phyloP scores from a whole-genome alignment of 2,329 filamentous ascomycete genomes.

The Alternaria sp. region DNA sequence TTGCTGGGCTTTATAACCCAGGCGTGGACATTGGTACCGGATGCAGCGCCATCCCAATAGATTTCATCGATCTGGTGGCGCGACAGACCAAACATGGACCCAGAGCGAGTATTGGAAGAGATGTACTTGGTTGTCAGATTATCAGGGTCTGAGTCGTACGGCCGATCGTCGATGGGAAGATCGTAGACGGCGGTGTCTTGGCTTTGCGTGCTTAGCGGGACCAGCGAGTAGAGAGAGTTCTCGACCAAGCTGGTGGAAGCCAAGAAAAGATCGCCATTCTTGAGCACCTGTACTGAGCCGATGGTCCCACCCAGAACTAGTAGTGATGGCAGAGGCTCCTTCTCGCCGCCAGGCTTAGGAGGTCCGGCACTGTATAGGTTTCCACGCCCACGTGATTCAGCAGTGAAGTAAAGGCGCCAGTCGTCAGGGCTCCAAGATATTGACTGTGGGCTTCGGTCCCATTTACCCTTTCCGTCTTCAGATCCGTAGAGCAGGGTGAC shows the following conservation, averaged over 20 bases:
- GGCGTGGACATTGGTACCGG: constrained; percentile 69
- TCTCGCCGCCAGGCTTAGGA: constrained; percentile 14
- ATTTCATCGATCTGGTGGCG: constrained; percentile 69
- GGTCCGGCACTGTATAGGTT: constrained; percentile 58
- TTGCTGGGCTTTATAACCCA: constrained; percentile 68
- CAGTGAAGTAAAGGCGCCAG: constrained; percentile 70
- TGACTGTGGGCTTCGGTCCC: constrained; percentile 61
- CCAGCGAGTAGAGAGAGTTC: constrained; percentile 70
- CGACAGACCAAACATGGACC: constrained; percentile 70
- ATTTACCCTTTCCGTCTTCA: constrained; percentile 65
- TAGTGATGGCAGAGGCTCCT: constrained; percentile 28
- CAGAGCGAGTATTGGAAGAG: constrained; percentile 70
- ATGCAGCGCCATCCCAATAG: constrained; percentile 69
- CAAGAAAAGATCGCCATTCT: constrained; percentile 63
- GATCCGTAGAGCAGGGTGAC: constrained; percentile 66
- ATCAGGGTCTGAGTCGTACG: constrained; percentile 32
- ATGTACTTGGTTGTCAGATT: constrained; percentile 46
- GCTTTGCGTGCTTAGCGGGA: constrained; percentile 47
- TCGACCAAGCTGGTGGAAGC: constrained; percentile 74
- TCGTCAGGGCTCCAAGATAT: constrained; percentile 62
- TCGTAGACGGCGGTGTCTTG: constrained; percentile 22
- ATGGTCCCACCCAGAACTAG: constrained; percentile 44
- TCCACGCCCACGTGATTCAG: constrained; percentile 72
- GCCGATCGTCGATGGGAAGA: constrained; percentile 28
- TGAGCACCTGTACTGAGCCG: constrained; percentile 59